Evolutionary conservation across 139 green algal species (phyloP).

Genomic region (Haematococcus lacustris): DNA sequence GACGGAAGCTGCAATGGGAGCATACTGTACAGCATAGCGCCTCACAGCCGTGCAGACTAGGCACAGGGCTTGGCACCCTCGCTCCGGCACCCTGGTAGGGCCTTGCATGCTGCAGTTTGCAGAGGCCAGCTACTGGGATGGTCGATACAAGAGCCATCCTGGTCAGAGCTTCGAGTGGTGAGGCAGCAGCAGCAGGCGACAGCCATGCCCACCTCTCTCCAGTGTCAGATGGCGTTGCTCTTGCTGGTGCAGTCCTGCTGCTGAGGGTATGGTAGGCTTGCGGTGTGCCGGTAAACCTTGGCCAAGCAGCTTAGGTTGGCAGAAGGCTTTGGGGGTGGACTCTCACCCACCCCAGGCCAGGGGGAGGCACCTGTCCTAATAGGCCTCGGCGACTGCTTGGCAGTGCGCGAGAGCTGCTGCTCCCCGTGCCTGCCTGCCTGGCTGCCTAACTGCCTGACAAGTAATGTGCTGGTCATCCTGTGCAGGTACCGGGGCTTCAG

Average conservation of each 20-base stretch:
- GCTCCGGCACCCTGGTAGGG: no score
- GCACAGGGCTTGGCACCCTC: no score
- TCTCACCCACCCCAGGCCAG: background rate
- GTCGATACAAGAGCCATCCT: constrained; percentile 29
- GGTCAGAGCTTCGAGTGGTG: constrained; percentile 50
- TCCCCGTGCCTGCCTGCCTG: background rate
- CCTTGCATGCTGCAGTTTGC: no score
- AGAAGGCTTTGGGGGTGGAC: background rate
- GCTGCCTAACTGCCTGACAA: background rate
- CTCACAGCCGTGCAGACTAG: no score
- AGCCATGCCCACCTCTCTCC: background rate
- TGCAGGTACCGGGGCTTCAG: constrained; percentile 30
- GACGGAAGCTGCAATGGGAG: no score
- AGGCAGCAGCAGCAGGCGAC: background rate
- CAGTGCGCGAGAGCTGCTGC: background rate
- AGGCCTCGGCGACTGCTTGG: background rate
- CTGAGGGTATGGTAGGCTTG: background rate
- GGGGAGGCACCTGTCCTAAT: background rate
- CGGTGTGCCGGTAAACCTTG: background rate
- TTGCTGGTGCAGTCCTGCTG: background rate
- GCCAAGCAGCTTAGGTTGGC: background rate
- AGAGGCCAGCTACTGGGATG: constrained; percentile 43
- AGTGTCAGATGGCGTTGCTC: background rate
- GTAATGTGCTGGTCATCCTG: background rate
- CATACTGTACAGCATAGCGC: no score